Evolutionary conservation across 1,139 yeast species (phyloP).

Genomic region (Debaryomyces coudertii): DNA sequence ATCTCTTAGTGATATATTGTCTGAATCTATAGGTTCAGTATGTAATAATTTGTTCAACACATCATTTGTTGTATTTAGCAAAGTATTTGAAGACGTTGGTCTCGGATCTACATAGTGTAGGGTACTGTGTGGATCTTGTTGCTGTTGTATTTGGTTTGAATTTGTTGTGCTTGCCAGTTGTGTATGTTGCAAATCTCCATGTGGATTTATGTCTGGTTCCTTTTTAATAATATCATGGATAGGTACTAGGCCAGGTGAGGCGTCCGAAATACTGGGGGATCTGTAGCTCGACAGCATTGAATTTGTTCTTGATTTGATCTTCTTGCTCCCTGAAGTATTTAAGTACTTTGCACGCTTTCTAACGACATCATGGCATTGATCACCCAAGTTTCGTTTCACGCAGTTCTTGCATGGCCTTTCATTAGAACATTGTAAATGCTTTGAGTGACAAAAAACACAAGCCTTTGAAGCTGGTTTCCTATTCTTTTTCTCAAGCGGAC

Average conservation of each 20-base stretch:
- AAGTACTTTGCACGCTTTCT: constrained; percentile 57
- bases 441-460: constrained; percentile 69
- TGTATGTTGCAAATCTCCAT: not conserved
- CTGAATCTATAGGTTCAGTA: constrained; percentile 16
- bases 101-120: constrained; percentile 3
- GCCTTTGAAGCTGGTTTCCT: constrained; percentile 70
- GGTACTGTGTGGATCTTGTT: not conserved
- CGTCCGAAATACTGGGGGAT: constrained; percentile 1
- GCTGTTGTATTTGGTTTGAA: not conserved
- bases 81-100: constrained; percentile 16
- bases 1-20: constrained; percentile 26
- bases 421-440: constrained; percentile 67
- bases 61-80: constrained; percentile 44
- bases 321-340: constrained; percentile 12
- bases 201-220: constrained; percentile 4
- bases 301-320: constrained; percentile 12
- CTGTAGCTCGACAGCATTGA: constrained; percentile 9
- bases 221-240: not conserved
- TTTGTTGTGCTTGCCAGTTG: not conserved
- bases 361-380: constrained; percentile 59
- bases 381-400: constrained; percentile 58
- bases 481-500: constrained; percentile 52
- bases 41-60: constrained; percentile 35
- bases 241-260: not conserved
- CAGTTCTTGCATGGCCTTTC: constrained; percentile 74